Conservation (phyloP, 495 filamentous ascomycete species). For the Penicillium odoratum region DNA sequence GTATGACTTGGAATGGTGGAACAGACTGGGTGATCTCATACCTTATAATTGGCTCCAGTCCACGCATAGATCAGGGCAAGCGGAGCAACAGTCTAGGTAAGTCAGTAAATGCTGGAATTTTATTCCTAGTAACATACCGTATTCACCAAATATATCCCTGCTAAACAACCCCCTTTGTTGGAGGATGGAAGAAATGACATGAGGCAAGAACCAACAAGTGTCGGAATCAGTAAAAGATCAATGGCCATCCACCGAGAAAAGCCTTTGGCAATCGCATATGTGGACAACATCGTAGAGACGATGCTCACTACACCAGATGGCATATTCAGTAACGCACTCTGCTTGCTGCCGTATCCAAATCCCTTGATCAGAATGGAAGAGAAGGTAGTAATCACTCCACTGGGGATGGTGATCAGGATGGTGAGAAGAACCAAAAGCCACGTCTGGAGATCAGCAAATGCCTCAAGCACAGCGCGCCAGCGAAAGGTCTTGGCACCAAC, state of each 20-base stretch:
- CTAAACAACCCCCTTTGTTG: constrained; percentile 52
- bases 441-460: constrained; percentile 34
- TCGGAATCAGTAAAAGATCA: constrained; percentile 40
- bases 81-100: constrained; percentile 33
- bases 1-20: no score
- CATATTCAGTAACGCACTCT: constrained; percentile 62
- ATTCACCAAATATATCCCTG: constrained; percentile 66
- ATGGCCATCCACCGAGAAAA: constrained; percentile 54
- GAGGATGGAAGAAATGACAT: constrained; percentile 57
- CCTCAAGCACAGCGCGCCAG: constrained; percentile 31
- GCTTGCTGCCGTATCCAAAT: constrained; percentile 52
- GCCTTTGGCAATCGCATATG: constrained; percentile 41
- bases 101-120: not conserved
- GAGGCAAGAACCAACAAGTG: constrained; percentile 56
- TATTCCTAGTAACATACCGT: constrained; percentile 22
- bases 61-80: constrained; percentile 44
- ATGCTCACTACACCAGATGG: constrained; percentile 63
- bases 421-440: constrained; percentile 41
- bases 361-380: constrained; percentile 58
- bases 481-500: constrained; percentile 47
- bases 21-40: no score
- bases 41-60: no score
- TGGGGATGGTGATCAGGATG: constrained; percentile 50
- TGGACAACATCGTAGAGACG: constrained; percentile 53
- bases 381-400: constrained; percentile 62